Conservation (phyloP, 805 yeast genomes). For the Suhomyces tanzawaensis region DNA sequence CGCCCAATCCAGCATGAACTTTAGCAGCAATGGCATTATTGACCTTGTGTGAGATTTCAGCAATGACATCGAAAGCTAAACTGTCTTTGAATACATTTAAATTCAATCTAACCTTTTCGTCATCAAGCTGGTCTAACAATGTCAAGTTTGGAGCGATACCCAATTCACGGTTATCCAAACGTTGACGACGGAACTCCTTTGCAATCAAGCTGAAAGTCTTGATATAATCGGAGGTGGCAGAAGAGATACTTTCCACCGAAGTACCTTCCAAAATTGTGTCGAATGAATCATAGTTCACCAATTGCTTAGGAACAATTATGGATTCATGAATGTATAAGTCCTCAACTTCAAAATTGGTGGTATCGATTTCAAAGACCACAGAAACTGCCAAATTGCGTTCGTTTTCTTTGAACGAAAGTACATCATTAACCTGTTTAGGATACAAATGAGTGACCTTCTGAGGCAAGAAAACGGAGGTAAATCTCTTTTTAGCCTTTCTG, state of each 20-base stretch:
- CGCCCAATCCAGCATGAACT: constrained; percentile 73
- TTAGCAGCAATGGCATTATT: constrained; percentile 84
- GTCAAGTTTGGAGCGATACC: constrained; percentile 55
- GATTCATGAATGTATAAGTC: constrained; percentile 78
- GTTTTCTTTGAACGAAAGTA: constrained; percentile 59
- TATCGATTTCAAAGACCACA: constrained; percentile 76
- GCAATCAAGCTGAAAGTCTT: constrained; percentile 64
- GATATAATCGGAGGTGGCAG: constrained; percentile 64
- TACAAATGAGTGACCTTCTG: constrained; percentile 67
- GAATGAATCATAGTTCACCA: constrained; percentile 53
- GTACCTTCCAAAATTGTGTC: constrained; percentile 46
- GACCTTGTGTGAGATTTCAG: constrained; percentile 77
- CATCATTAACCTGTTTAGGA: constrained; percentile 61
- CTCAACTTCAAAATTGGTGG: constrained; percentile 65
- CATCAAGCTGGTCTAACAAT: constrained; percentile 77
- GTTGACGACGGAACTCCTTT: constrained; percentile 64
- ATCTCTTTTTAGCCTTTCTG: constrained; percentile 85
- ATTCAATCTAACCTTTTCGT: constrained; percentile 70
- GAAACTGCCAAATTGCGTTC: constrained; percentile 67
- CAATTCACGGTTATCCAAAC: constrained; percentile 51
- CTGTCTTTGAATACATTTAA: constrained; percentile 69
- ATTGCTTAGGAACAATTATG: constrained; percentile 59
- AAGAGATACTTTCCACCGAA: constrained; percentile 30
- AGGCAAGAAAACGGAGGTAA: constrained; percentile 83
- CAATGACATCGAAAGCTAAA: constrained; percentile 54